Conservation (phyloP, 345 rosid genomes). For the Eucalyptus viminalis region DNA sequence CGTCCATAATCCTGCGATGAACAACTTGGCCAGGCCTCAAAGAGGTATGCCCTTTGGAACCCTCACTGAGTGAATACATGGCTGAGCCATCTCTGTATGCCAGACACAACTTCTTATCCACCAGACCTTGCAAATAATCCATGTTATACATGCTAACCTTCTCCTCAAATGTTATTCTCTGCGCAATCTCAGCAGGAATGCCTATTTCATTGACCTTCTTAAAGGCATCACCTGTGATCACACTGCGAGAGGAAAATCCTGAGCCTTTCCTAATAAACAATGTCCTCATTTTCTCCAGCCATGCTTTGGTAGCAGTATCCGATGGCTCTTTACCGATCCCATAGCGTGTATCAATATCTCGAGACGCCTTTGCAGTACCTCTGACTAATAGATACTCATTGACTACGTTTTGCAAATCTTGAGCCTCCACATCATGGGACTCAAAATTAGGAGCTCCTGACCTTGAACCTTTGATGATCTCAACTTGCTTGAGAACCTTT, state of each 20-base stretch:
- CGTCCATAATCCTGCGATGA: slow-evolving; percentile 84
- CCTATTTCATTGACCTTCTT: slow-evolving; percentile 77
- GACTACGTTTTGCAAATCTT: slow-evolving; percentile 59
- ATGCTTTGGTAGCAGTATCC: slow-evolving; percentile 68
- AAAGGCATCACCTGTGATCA: slow-evolving; percentile 89
- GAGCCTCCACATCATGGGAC: slow-evolving; percentile 70
- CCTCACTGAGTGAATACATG: slow-evolving; percentile 73
- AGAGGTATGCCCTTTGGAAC: slow-evolving; percentile 81
- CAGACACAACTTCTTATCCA: slow-evolving; percentile 63
- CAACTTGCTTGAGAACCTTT: slow-evolving; percentile 68
- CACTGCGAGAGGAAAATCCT: slow-evolving; percentile 95
- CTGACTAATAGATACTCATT: slow-evolving; percentile 66
- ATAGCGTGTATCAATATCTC: slow-evolving; percentile 44
- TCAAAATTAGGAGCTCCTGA: slow-evolving; percentile 82
- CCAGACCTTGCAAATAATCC: slow-evolving; percentile 49
- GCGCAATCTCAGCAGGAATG: slow-evolving; percentile 76
- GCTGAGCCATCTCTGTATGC: slow-evolving; percentile 70
- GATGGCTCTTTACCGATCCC: slow-evolving; percentile 43
- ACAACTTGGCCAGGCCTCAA: slow-evolving; percentile 79
- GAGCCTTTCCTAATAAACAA: slow-evolving; percentile 87
- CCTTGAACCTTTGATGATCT: slow-evolving; percentile 53
- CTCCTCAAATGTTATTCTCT: slow-evolving; percentile 84
- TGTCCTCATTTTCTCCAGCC: slow-evolving; percentile 87
- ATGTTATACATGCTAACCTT: slow-evolving; percentile 61
- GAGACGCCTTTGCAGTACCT: slow-evolving; percentile 66